Evolutionary conservation across 257 asterid species (phyloP), one percentile per base, ranked within the genome.

Genomic region (Pogostemon cablin): DNA sequence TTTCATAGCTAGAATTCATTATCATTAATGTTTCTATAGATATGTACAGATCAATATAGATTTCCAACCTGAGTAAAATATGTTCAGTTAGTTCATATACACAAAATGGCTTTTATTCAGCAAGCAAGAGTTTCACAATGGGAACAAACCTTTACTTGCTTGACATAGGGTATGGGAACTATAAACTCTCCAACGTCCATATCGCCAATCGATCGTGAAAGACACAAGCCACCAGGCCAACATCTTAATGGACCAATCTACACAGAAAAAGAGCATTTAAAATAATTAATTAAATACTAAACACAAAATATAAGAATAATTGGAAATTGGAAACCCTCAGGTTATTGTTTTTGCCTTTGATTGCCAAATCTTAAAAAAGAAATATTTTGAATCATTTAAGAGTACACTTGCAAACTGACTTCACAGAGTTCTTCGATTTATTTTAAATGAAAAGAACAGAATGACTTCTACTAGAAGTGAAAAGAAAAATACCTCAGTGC

Each of bases 221-320:
- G 95, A 80, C 99, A 92, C 77, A 95, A 78, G 3, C 99, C 99
- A 69, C 98, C 99, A 20, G 99, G 99, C 99, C 99, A 95, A 79
- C 99, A 95, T 87, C 99, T 86, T 77, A 95, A 77, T 6, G 99
- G 99, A 74, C 99, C 99, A 78, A 95, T 88, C 99, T 95, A 71
- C 79, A 80, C 41, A 72, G 35, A 67, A 72, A 25, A 56, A 47
- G 25, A 43, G 32, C 15, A 72, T 66, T 25, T 38, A 11, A 60
- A 75, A 77, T 67, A 68, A 61, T 25, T 25, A 25, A 25, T 34
- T 48, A 74, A 57, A 49, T 53, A 17, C 37, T 55, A 38, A 39
- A 10, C 39, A 40, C 3, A 53, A 67, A 41, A 56, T 2, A 39
- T 15, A 25, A 61, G 32, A 5, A 44, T 56, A 37, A 41, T 8